Percentiles rank a stretch among this genome's conserved stretches.
Conservation (phyloP, 2,329 filamentous ascomycete species). For the Chaetothyriales sp. region DNA sequence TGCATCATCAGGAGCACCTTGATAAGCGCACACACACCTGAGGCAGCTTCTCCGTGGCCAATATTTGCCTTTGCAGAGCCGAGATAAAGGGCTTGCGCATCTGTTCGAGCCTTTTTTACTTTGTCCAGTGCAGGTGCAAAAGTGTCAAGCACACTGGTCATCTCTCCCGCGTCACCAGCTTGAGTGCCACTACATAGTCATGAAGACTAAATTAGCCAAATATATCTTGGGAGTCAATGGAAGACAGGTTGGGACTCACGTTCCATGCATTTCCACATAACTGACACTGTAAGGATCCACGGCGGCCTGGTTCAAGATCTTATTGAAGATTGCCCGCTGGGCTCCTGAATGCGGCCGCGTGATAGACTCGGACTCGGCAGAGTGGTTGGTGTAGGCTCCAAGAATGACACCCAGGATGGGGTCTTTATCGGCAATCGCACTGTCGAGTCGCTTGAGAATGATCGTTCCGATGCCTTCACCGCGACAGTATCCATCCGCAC, state of each 20-base stretch:
- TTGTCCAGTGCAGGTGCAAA: conserved; percentile 19
- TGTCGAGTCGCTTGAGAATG: conserved; percentile 63
- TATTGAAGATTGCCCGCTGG: conserved; percentile 23
- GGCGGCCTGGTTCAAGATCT: conserved; percentile 23
- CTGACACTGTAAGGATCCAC: conserved; percentile 24
- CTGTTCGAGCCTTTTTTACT: conserved; percentile 13
- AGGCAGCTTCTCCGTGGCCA: conserved; percentile 32
- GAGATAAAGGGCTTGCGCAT: conserved; percentile 21
- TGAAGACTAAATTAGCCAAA: too few species aligned
- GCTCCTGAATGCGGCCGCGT: conserved; percentile 28
- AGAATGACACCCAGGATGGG: conserved; percentile 54
- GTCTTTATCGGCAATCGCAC: conserved; percentile 62
- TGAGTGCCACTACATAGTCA: conserved; percentile 23
- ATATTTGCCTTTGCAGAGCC: conserved; percentile 25
- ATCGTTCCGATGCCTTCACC: conserved; percentile 61
- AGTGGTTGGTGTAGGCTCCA: conserved; percentile 65
- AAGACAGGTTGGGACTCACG: too few species aligned
- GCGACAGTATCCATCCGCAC: conserved; percentile 69
- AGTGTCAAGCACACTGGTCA: conserved; percentile 23
- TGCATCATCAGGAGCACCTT: conserved; percentile 53
- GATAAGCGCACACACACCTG: conserved; percentile 31
- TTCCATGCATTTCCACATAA: conserved; percentile 27
- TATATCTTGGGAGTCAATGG: too few species aligned
- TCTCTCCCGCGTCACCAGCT: conserved; percentile 26
- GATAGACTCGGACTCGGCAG: conserved; percentile 30